Conservation (phyloP, 2,329 filamentous ascomycete genomes). For the Lecanoromycetidae sp. region DNA sequence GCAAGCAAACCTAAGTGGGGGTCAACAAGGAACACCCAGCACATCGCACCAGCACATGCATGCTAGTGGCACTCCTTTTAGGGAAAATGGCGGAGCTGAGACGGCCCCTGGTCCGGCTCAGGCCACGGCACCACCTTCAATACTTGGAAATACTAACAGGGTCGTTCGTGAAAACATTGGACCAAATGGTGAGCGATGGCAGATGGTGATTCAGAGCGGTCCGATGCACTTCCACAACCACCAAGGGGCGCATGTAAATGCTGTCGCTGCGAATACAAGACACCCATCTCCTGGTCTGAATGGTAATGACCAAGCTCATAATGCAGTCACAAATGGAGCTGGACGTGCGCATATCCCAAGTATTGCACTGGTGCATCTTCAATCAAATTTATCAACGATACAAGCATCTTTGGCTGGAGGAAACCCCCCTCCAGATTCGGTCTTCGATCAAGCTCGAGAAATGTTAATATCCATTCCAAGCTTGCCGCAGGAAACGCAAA, state of each 20-base stretch:
- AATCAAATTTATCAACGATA: conserved; percentile 10
- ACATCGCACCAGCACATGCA: neutral
- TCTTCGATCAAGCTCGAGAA: conserved; percentile 14
- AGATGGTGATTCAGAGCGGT: conserved; percentile 15
- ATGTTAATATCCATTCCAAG: conserved; percentile 5
- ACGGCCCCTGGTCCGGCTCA: neutral
- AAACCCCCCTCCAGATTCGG: conserved; percentile 8
- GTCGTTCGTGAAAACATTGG: conserved; percentile 15
- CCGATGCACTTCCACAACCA: conserved; percentile 4
- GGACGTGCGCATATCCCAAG: neutral
- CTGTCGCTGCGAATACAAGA: neutral
- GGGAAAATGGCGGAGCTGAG: neutral
- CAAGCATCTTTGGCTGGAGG: conserved; percentile 12
- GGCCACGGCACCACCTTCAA: neutral
- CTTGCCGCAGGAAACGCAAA: neutral
- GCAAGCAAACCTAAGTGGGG: conserved; percentile 20
- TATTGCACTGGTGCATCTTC: conserved; percentile 4
- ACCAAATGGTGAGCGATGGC: conserved; percentile 14
- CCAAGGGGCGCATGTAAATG: too few relatives aligned
- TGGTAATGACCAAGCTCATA: neutral
- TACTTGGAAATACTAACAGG: conserved; percentile 7
- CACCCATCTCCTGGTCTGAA: neutral
- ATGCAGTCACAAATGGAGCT: neutral
- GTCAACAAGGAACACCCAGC: conserved; percentile 15
- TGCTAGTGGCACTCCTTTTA: neutral